phyloP scores from a whole-genome alignment of 1,284 basidiomycete genomes.

The Apiotrichum brassicae region DNA sequence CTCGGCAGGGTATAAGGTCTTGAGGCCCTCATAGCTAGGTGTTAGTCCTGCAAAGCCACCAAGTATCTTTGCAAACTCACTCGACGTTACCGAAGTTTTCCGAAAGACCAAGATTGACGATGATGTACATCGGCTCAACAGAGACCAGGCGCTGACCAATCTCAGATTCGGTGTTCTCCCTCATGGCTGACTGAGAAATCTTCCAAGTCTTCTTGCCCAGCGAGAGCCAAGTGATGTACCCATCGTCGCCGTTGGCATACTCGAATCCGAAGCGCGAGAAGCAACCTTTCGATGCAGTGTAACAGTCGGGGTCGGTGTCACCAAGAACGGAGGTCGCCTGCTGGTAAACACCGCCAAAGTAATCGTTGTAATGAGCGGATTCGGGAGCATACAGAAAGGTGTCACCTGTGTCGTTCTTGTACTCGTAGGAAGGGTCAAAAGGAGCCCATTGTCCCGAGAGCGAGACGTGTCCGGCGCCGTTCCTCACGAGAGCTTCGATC shows the following conservation, averaged over 20 bases:
- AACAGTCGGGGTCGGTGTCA: slow-evolving; percentile 46
- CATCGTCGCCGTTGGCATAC: slow-evolving; percentile 55
- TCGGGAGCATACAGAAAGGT: slow-evolving; percentile 44
- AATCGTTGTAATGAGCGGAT: slow-evolving; percentile 56
- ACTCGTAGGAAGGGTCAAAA: slow-evolving; percentile 40
- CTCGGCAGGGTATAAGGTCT: slow-evolving; percentile 8
- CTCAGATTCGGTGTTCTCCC: slow-evolving; percentile 59
- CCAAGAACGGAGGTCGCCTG: slow-evolving; percentile 51
- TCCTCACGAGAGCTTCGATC: slow-evolving; percentile 58
- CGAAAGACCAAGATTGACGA: slow-evolving; percentile 64
- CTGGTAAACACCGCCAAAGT: slow-evolving; percentile 56
- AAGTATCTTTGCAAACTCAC: slow-evolving; percentile 24
- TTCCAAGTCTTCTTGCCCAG: slow-evolving; percentile 66
- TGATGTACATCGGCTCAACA: slow-evolving; percentile 66
- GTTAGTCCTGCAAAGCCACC: too few relatives aligned
- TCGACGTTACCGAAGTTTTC: slow-evolving; percentile 68
- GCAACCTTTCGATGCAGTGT: slow-evolving; percentile 47
- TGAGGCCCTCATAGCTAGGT: slow-evolving; percentile 2
- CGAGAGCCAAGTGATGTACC: slow-evolving; percentile 77
- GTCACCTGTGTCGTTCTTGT: slow-evolving; percentile 36
- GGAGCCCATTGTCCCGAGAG: slow-evolving; percentile 45
- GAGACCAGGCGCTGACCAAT: slow-evolving; percentile 70
- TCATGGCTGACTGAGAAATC: slow-evolving; percentile 62
- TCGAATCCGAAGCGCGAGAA: slow-evolving; percentile 61
- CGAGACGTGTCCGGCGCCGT: slow-evolving; percentile 25